Percentiles rank a stretch among this genome's conserved stretches.
phyloP scores from a whole-genome alignment of 23 red algal species.

The Gracilaria gracilis region DNA sequence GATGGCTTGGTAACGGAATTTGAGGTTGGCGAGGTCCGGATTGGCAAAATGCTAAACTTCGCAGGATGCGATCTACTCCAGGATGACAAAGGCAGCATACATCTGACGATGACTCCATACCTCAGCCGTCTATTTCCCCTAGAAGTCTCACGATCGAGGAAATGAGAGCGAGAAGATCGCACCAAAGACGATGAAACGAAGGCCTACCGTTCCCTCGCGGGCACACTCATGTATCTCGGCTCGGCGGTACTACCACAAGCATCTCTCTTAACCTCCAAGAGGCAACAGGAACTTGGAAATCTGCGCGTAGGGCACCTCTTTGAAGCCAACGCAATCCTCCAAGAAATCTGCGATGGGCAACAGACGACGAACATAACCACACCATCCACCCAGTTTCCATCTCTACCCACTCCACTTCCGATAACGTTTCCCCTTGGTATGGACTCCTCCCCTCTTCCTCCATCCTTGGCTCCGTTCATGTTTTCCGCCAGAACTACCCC shows the following conservation, averaged over 20 bases:
- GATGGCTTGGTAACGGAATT: neutral
- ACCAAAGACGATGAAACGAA: neutral
- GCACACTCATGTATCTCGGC: slow-evolving; percentile 36
- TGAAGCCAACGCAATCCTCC: slow-evolving; percentile 22
- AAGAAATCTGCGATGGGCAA: slow-evolving; percentile 9
- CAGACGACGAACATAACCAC: too few relatives aligned
- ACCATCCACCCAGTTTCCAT: too few relatives aligned
- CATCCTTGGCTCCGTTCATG: too few relatives aligned
- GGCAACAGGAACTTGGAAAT: slow-evolving; percentile 15
- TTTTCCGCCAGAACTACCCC: too few relatives aligned
- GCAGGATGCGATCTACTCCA: slow-evolving; percentile 32
- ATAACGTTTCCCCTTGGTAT: too few relatives aligned
- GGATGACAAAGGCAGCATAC: slow-evolving; percentile 22
- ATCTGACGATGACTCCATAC: slow-evolving; percentile 20
- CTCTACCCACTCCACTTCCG: too few relatives aligned
- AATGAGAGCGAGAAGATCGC: neutral
- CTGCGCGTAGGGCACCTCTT: slow-evolving; percentile 38
- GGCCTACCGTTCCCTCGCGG: slow-evolving; percentile 26
- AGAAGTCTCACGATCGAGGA: neutral
- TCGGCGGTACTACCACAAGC: slow-evolving; percentile 24
- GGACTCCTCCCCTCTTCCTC: too few relatives aligned
- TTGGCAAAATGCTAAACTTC: neutral
- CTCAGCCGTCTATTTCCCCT: slow-evolving; percentile 8
- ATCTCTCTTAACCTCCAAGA: neutral
- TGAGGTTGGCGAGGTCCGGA: neutral